phyloP scores from a whole-genome alignment of 768 basidiomycete genomes.

The Pleurotus sapidus region DNA sequence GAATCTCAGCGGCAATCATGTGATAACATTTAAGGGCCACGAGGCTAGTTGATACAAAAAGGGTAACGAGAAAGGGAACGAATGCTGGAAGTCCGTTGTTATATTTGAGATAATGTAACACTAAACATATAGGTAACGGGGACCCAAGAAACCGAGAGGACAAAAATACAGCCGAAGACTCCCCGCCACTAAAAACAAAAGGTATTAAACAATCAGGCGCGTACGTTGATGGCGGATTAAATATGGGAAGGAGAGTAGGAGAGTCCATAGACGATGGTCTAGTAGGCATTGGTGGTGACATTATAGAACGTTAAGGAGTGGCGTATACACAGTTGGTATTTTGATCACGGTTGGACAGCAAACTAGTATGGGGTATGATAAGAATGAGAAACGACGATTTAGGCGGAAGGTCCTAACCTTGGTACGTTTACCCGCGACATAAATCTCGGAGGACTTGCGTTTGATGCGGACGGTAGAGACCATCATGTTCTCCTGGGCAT shows the following conservation, averaged over 20 bases:
- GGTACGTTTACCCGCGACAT: slow-evolving; percentile 34
- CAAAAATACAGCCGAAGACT: too few relatives aligned
- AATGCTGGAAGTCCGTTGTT: not conserved
- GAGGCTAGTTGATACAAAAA: not conserved
- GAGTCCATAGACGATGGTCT: not conserved
- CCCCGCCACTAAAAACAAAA: not conserved
- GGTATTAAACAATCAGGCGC: not conserved
- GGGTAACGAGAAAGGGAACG: not conserved
- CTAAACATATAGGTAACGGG: too few relatives aligned
- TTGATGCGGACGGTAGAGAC: slow-evolving; percentile 27
- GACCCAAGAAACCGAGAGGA: too few relatives aligned
- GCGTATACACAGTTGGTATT: not conserved
- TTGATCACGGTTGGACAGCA: too few relatives aligned
- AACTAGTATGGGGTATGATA: not conserved
- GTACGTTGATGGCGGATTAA: not conserved
- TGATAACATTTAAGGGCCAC: too few relatives aligned
- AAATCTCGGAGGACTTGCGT: slow-evolving; percentile 31
- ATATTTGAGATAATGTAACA: too few relatives aligned
- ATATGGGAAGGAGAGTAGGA: not conserved
- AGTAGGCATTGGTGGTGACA: not conserved
- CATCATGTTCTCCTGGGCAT: slow-evolving; percentile 12
- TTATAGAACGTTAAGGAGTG: slow-evolving; percentile 5
- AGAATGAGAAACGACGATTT: not conserved
- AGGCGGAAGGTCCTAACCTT: slow-evolving; percentile 21
- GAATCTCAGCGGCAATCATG: too few relatives aligned